These are phyloP conservation scores for Monilinia vaccinii-corymbosi DNA, from an alignment of 2,329 filamentous ascomycete genomes.

Conservation along the genomic window DNA sequence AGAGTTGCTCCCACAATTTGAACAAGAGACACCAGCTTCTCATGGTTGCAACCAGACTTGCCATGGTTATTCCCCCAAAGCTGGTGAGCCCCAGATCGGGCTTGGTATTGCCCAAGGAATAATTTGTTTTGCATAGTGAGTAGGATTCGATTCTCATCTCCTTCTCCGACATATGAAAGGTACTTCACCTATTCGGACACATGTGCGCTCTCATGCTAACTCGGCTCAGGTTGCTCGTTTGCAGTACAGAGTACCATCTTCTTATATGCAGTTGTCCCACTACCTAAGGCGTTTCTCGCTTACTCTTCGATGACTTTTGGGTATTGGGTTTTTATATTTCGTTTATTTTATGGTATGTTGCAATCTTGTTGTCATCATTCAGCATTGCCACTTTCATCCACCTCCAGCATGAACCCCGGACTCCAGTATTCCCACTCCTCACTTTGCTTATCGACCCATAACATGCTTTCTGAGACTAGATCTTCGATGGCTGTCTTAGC, in stretches of 20 bases:
- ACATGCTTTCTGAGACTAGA: slow-evolving; percentile 74
- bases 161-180: background rate
- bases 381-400: slow-evolving; percentile 15
- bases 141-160: background rate
- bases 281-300: background rate
- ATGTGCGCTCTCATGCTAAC: background rate
- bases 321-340: background rate
- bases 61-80: background rate
- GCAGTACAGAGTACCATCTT: background rate
- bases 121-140: background rate
- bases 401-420: slow-evolving; percentile 56
- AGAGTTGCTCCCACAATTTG: background rate
- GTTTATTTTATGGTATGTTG: background rate
- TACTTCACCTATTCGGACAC: background rate
- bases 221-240: background rate
- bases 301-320: background rate
- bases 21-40: background rate
- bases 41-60: background rate
- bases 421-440: slow-evolving; percentile 93
- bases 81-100: background rate
- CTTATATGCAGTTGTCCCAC: background rate
- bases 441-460: slow-evolving; percentile 87
- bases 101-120: background rate
- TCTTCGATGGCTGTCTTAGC: slow-evolving; percentile 89
- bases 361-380: slow-evolving; percentile 6